Conservation (phyloP, 495 filamentous ascomycete genomes). For the Penicillium lagena region DNA sequence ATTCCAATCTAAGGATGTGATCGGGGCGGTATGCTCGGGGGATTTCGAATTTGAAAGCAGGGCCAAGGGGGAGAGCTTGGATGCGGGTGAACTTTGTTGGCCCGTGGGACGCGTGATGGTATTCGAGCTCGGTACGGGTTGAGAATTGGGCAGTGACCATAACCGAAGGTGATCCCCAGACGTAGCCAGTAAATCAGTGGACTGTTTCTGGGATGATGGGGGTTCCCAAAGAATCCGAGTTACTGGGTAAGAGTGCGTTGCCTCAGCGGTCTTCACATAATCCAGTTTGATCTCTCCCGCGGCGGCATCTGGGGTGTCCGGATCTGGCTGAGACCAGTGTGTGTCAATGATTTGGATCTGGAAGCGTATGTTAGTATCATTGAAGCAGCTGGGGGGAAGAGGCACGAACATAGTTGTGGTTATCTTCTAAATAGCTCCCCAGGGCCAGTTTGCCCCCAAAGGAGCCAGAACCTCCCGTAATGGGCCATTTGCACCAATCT, state of each 20-base stretch:
- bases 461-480: constrained; percentile 54
- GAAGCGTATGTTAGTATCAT: constrained; percentile 7
- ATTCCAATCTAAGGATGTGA: constrained; percentile 98
- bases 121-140: constrained; percentile 48
- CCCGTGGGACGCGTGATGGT: constrained; percentile 66
- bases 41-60: constrained; percentile 97
- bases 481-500: constrained; percentile 99
- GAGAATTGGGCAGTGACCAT: constrained; percentile 75
- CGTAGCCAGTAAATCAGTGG: constrained; percentile 92
- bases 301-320: constrained; percentile 56
- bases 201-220: constrained; percentile 91
- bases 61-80: constrained; percentile 89
- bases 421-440: constrained; percentile 95
- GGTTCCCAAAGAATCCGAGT: constrained; percentile 97
- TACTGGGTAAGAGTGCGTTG: constrained; percentile 95
- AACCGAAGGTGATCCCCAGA: constrained; percentile 93
- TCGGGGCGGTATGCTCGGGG: constrained; percentile 92
- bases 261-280: constrained; percentile 92
- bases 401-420: constrained; percentile 82
- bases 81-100: constrained; percentile 57
- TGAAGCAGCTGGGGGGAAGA: not conserved
- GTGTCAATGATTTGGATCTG: constrained; percentile 98
- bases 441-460: constrained; percentile 87
- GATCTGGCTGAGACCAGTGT: constrained; percentile 59
- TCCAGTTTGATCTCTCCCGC: constrained; percentile 75